Conservation (phyloP, 2,329 filamentous ascomycete genomes). For the Cladophialophora yegresii region DNA sequence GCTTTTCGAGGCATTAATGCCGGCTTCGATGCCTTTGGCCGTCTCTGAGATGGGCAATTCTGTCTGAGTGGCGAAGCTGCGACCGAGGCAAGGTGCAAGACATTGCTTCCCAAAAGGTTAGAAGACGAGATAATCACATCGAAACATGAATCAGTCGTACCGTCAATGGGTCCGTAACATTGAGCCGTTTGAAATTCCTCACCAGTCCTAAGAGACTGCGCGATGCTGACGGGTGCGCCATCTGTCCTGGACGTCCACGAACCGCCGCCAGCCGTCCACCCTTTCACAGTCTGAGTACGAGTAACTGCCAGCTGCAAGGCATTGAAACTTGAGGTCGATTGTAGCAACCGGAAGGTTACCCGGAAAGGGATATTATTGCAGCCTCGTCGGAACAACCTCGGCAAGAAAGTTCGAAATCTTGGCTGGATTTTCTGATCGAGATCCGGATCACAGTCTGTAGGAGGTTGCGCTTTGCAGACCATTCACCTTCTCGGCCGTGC, state of each 20-base stretch:
- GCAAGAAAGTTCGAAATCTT: constrained; percentile 1
- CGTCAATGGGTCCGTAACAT: constrained; percentile 44
- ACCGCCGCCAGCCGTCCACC: neutral
- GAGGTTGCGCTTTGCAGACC: neutral
- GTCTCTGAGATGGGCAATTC: constrained; percentile 37
- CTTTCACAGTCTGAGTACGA: neutral
- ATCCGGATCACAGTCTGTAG: neutral
- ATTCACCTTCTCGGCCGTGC: neutral
- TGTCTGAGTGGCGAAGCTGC: constrained; percentile 55
- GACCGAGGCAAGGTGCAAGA: constrained; percentile 44
- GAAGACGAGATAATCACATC: neutral
- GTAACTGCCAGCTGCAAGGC: neutral
- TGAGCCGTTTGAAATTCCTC: constrained; percentile 30
- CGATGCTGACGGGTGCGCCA: constrained; percentile 30
- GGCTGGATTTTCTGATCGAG: constrained; percentile 13
- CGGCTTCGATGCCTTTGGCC: constrained; percentile 27
- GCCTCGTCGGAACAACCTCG: constrained; percentile 2
- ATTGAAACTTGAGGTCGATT: neutral
- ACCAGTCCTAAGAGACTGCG: constrained; percentile 32
- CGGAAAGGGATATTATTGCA: neutral
- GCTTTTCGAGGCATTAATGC: constrained; percentile 37
- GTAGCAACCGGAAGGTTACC: neutral
- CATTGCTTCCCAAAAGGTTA: constrained; percentile 47
- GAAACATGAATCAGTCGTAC: constrained; percentile 36
- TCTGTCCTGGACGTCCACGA: constrained; percentile 1